phyloP scores from a whole-genome alignment of 2,329 filamentous ascomycete species.

The Dryadomyces sulphureus region DNA sequence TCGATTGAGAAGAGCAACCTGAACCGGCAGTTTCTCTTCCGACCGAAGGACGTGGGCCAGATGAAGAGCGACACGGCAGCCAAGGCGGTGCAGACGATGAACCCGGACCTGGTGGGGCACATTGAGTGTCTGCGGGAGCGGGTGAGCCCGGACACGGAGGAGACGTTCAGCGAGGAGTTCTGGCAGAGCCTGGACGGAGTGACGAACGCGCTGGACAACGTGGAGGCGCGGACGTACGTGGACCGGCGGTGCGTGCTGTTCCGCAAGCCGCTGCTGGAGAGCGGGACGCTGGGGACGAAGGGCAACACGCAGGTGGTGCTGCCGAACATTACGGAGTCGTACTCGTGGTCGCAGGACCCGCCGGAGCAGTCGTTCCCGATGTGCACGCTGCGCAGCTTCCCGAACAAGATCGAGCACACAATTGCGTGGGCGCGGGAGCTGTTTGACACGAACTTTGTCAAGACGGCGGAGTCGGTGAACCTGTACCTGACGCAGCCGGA shows the following conservation, averaged over 20 bases:
- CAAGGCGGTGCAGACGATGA: slow-evolving; percentile 84
- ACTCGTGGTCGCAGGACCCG: slow-evolving; percentile 87
- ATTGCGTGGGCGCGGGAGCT: slow-evolving; percentile 96
- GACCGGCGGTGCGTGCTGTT: slow-evolving; percentile 96
- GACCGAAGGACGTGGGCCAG: slow-evolving; percentile 80
- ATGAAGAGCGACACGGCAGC: slow-evolving; percentile 95
- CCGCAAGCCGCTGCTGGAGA: slow-evolving; percentile 90
- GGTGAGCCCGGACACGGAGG: slow-evolving; percentile 81
- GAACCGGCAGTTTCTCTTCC: slow-evolving; percentile 93
- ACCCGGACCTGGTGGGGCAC: slow-evolving; percentile 77
- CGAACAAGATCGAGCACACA: slow-evolving; percentile 95
- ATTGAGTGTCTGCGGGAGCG: slow-evolving; percentile 78
- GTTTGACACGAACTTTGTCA: slow-evolving; percentile 88
- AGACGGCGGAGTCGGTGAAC: slow-evolving; percentile 86
- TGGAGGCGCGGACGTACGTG: slow-evolving; percentile 92
- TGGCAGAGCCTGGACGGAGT: slow-evolving; percentile 81
- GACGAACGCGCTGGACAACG: slow-evolving; percentile 94
- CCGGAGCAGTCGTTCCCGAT: slow-evolving; percentile 98
- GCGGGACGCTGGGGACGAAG: slow-evolving; percentile 95
- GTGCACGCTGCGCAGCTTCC: slow-evolving; percentile 95
- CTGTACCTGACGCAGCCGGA: slow-evolving; percentile 83
- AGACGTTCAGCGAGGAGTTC: slow-evolving; percentile 87
- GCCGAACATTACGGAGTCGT: slow-evolving; percentile 84
- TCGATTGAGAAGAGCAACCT: slow-evolving; percentile 98
- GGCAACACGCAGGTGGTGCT: slow-evolving; percentile 96